A percentile compares a stretch with the other conserved stretches of the same genome.
These are phyloP conservation scores for Lithospermum erythrorhizon DNA, from an alignment of 257 asterid species.

Conservation along the genomic window DNA sequence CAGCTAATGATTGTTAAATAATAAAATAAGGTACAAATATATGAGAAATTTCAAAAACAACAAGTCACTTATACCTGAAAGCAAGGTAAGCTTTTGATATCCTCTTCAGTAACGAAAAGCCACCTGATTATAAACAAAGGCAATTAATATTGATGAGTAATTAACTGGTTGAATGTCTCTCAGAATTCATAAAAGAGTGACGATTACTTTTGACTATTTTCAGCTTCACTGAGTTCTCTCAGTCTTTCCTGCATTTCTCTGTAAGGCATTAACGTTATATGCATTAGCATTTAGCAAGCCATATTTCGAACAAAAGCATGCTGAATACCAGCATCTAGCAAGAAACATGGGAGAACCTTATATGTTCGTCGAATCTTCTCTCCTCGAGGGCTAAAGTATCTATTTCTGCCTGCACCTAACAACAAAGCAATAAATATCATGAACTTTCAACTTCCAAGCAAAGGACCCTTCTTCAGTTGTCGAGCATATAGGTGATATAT, in stretches of 20 bases:
- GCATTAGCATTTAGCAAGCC: conserved; percentile 15
- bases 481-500: not conserved
- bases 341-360: conserved; percentile 20
- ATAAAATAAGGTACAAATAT: conserved; percentile 5
- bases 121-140: conserved; percentile 35
- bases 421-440: conserved; percentile 1
- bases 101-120: conserved; percentile 86
- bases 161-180: conserved; percentile 2
- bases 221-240: conserved; percentile 36
- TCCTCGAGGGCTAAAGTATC: conserved; percentile 29
- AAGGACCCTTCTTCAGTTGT: not conserved
- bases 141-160: conserved; percentile 6
- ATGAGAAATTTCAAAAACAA: not conserved
- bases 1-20: not conserved
- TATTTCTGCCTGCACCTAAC: conserved; percentile 24
- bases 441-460: not conserved
- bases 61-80: conserved; percentile 49
- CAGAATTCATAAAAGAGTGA: not conserved
- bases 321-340: not conserved
- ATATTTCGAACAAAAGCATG: conserved; percentile 2
- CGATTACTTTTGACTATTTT: conserved; percentile 29
- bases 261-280: conserved; percentile 8
- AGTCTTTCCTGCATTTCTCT: conserved; percentile 37
- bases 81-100: conserved; percentile 70
- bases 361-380: conserved; percentile 28